phyloP scores from a whole-genome alignment of 805 yeast species.

The Suhomyces sp. region DNA sequence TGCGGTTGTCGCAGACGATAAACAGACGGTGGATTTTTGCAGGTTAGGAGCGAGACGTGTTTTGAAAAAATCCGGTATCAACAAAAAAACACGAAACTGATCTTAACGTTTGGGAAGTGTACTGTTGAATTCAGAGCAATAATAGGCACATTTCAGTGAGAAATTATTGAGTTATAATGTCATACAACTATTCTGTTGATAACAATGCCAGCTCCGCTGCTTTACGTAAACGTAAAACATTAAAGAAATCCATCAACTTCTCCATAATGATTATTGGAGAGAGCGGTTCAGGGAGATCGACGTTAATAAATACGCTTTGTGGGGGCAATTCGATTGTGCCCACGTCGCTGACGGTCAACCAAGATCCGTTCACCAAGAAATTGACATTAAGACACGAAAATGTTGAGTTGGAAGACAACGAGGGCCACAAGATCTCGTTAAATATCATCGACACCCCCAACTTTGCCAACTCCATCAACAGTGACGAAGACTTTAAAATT shows the following conservation, averaged over 20 bases:
- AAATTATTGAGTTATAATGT: slow-evolving; percentile 3
- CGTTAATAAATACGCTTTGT: slow-evolving; percentile 86
- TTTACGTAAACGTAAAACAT: slow-evolving; percentile 64
- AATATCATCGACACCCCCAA: slow-evolving; percentile 82
- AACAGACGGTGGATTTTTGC: neutral
- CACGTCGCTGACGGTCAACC: slow-evolving; percentile 58
- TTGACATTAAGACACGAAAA: slow-evolving; percentile 70
- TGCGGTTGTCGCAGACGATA: neutral
- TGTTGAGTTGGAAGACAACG: slow-evolving; percentile 83
- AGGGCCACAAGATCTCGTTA: slow-evolving; percentile 76
- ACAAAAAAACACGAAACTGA: slow-evolving; percentile 1
- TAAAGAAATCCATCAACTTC: slow-evolving; percentile 82
- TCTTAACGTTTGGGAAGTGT: neutral
- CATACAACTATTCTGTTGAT: slow-evolving; percentile 13
- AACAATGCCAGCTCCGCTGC: slow-evolving; percentile 37
- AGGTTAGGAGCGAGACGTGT: slow-evolving; percentile 4
- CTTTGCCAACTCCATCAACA: slow-evolving; percentile 72
- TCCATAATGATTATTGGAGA: slow-evolving; percentile 85
- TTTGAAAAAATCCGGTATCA: slow-evolving; percentile 5
- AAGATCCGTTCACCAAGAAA: slow-evolving; percentile 47
- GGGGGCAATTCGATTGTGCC: slow-evolving; percentile 79
- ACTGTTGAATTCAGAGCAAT: neutral
- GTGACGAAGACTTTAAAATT: slow-evolving; percentile 62
- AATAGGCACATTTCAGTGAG: neutral
- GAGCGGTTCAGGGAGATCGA: slow-evolving; percentile 86